Conservation (phyloP, 169 alveolate species). For the Babesia bovis region DNA sequence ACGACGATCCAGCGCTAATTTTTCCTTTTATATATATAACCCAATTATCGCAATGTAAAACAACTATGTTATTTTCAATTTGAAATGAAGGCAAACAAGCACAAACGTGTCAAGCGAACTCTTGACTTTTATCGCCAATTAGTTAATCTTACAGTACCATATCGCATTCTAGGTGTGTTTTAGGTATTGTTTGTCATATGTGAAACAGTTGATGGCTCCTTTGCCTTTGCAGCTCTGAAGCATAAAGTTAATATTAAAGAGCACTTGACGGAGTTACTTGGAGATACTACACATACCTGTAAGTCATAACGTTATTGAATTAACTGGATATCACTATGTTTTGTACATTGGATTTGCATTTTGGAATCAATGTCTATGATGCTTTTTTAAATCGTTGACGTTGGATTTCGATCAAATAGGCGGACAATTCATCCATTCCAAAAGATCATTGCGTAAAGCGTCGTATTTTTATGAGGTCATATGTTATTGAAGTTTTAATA, state of each 20-base stretch:
- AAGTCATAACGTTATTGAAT: constrained; percentile 1
- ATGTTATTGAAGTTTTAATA: too few species aligned
- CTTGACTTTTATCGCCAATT: constrained; percentile 54
- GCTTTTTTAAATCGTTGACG: too few species aligned
- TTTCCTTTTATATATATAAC: background rate
- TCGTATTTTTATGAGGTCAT: too few species aligned
- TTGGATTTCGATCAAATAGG: too few species aligned
- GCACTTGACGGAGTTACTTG: constrained; percentile 36
- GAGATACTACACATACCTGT: constrained; percentile 44
- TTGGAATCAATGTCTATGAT: too few species aligned
- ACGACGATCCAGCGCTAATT: too few species aligned
- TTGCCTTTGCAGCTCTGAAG: constrained; percentile 61
- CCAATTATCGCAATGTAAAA: too few species aligned
- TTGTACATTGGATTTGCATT: background rate
- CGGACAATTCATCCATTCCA: too few species aligned
- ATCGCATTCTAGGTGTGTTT: constrained; percentile 59
- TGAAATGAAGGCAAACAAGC: constrained; percentile 54
- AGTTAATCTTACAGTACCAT: constrained; percentile 57
- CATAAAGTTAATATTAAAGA: constrained; percentile 51
- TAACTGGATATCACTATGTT: background rate
- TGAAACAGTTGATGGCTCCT: constrained; percentile 64
- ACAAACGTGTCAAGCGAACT: constrained; percentile 42
- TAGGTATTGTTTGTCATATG: background rate
- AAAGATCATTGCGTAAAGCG: too few species aligned
- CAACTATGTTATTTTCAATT: too few species aligned